phyloP scores from a whole-genome alignment of 2,329 filamentous ascomycete species.

The Trichoderma pleuroti region DNA sequence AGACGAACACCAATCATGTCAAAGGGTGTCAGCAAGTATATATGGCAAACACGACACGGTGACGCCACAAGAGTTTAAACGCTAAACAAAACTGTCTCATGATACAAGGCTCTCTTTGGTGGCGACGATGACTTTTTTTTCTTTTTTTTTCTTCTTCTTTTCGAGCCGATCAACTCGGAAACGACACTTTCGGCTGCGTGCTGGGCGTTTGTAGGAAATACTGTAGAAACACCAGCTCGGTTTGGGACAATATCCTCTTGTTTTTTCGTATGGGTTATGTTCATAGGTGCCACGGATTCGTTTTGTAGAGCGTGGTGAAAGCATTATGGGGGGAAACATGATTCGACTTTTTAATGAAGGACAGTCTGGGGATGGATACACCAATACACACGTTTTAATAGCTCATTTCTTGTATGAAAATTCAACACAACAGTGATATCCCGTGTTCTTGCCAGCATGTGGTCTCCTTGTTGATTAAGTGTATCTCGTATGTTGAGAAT shows the following conservation, averaged over 20 bases:
- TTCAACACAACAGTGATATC: neutral
- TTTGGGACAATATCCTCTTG: neutral
- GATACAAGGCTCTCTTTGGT: neutral
- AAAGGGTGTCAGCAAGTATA: neutral
- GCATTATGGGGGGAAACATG: neutral
- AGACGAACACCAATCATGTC: neutral
- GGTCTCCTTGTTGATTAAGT: no score
- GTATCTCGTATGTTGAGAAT: neutral
- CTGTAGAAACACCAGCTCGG: conserved; percentile 1
- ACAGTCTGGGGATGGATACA: neutral
- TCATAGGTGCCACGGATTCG: neutral
- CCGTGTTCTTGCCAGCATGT: neutral
- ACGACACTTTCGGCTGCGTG: neutral
- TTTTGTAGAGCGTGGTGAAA: neutral
- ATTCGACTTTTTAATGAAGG: neutral
- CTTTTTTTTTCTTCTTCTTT: neutral
- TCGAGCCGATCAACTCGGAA: neutral
- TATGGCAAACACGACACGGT: neutral
- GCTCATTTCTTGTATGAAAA: neutral
- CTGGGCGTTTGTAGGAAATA: conserved; percentile 6
- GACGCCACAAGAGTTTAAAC: neutral
- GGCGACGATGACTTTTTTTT: neutral
- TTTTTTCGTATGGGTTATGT: neutral
- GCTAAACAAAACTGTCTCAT: neutral
- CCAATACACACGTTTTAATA: neutral